phyloP scores from a whole-genome alignment of 805 yeast species.

The Suhomyces sp. region DNA sequence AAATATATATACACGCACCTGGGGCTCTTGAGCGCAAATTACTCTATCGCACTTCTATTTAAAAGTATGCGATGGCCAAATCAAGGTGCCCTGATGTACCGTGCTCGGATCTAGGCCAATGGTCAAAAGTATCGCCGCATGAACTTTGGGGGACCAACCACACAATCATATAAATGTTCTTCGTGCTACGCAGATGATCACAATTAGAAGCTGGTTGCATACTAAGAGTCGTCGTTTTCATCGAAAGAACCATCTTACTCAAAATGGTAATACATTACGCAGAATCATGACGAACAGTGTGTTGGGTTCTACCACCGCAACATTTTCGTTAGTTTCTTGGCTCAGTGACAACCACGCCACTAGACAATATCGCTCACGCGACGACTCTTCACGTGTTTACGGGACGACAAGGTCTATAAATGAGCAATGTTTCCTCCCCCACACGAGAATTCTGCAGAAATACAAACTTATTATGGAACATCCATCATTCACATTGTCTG shows the following conservation, averaged over 20 bases:
- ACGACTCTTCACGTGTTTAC: background rate
- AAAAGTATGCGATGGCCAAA: background rate
- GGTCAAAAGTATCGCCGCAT: background rate
- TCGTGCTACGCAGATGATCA: background rate
- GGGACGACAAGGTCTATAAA: background rate
- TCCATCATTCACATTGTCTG: slow-evolving; percentile 71
- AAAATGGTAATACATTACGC: background rate
- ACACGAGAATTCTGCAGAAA: background rate
- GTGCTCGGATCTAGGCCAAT: background rate
- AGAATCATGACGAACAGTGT: background rate
- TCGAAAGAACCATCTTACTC: background rate
- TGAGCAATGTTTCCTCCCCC: background rate
- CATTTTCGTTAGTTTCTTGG: background rate
- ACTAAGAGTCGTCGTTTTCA: background rate
- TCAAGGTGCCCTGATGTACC: background rate
- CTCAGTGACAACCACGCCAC: background rate
- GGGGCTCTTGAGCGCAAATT: background rate
- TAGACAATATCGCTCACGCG: background rate
- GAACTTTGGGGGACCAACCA: background rate
- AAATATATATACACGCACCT: background rate
- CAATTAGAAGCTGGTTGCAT: background rate
- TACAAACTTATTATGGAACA: slow-evolving; percentile 53
- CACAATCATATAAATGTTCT: background rate
- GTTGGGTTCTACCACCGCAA: background rate
- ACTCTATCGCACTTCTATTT: background rate